Percentiles rank a stretch among this genome's conserved stretches.
phyloP scores from a whole-genome alignment of 1,284 basidiomycete species.

The Leccinum pachyderme region DNA sequence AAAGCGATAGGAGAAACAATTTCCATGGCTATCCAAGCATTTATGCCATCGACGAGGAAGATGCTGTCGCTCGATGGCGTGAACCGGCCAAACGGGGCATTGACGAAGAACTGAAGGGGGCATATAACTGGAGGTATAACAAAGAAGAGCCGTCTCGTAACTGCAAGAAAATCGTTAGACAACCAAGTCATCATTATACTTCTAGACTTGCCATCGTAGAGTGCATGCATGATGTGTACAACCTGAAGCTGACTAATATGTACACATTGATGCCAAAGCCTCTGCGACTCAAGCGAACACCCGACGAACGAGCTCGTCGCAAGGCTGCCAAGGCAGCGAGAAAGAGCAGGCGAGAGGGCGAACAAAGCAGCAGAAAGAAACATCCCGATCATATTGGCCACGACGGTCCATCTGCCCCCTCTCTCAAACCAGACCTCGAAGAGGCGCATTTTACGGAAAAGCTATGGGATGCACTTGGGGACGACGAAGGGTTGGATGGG shows the following conservation, averaged over 20 bases:
- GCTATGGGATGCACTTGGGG: constrained; percentile 65
- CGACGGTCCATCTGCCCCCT: constrained; percentile 4
- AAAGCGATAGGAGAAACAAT: constrained; percentile 71
- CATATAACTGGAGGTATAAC: constrained; percentile 16
- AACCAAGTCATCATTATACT: not conserved
- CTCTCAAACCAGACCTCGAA: constrained; percentile 49
- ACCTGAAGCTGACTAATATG: not conserved
- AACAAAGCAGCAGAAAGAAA: not conserved
- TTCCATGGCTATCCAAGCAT: constrained; percentile 86
- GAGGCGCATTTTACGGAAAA: constrained; percentile 66
- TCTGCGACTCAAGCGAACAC: constrained; percentile 68
- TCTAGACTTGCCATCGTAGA: constrained; percentile 29
- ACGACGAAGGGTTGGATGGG: constrained; percentile 64
- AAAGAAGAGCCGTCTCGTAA: constrained; percentile 30
- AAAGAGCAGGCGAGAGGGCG: not conserved
- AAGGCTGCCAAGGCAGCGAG: constrained; percentile 36
- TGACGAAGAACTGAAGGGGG: constrained; percentile 42
- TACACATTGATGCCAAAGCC: constrained; percentile 48
- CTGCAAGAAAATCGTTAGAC: constrained; percentile 19
- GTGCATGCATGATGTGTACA: constrained; percentile 15
- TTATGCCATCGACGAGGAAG: constrained; percentile 58
- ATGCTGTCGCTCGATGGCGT: constrained; percentile 44
- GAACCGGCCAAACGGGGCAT: constrained; percentile 82
- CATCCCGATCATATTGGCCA: not conserved
- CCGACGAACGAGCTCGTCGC: constrained; percentile 49